Evolutionary conservation across 306 rosid species (phyloP).

Genomic region (Vigna unguiculata): DNA sequence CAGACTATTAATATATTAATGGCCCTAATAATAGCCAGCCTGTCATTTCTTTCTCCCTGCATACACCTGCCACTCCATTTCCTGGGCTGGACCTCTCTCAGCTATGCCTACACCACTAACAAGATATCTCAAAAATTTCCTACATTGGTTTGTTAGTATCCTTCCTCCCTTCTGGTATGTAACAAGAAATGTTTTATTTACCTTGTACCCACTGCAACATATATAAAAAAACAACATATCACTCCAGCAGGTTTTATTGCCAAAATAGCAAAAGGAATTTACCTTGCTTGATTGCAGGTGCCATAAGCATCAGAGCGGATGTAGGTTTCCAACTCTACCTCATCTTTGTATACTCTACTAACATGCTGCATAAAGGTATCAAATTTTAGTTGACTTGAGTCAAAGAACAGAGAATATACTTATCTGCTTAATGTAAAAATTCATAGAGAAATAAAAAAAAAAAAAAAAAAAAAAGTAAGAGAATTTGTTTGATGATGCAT

Average conservation of each 20-base stretch:
- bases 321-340: conserved; percentile 82
- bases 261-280: conserved; percentile 44
- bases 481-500: conserved; percentile 27
- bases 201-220: background rate
- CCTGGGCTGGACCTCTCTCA: background rate
- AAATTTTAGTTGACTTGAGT: conserved; percentile 42
- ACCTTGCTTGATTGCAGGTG: conserved; percentile 67
- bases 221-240: conserved; percentile 29
- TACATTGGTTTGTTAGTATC: conserved; percentile 10
- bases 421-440: conserved; percentile 1
- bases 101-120: background rate
- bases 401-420: conserved; percentile 13
- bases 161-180: conserved; percentile 11
- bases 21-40: background rate
- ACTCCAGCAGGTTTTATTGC: conserved; percentile 15
- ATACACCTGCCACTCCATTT: background rate
- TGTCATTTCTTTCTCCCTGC: background rate
- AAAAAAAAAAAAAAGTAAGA: conserved; percentile 21
- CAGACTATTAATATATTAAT: background rate
- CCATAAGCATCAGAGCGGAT: conserved; percentile 81
- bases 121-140: conserved; percentile 9
- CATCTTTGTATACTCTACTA: conserved; percentile 79
- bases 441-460: no score
- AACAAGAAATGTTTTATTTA: conserved; percentile 25
- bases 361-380: conserved; percentile 66